phyloP scores from a whole-genome alignment of 2,329 filamentous ascomycete species.

The Colletotrichum sojae region DNA sequence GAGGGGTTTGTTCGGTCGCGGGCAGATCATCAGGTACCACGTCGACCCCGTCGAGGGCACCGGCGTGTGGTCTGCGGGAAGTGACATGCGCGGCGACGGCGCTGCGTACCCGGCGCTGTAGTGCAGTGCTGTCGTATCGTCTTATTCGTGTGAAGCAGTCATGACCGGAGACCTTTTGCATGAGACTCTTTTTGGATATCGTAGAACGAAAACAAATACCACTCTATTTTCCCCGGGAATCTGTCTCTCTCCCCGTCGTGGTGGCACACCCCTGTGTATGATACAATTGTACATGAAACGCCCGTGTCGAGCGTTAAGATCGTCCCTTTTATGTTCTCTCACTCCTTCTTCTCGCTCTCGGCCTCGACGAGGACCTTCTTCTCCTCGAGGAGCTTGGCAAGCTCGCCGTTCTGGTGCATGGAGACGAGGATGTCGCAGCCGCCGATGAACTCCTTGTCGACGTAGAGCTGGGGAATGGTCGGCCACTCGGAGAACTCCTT shows the following conservation, averaged over 20 bases:
- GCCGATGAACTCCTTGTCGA: slow-evolving; percentile 95
- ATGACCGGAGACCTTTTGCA: background rate
- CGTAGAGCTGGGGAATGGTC: slow-evolving; percentile 96
- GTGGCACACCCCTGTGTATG: slow-evolving; percentile 28
- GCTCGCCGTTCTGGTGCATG: slow-evolving; percentile 96
- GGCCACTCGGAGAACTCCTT: slow-evolving; percentile 99
- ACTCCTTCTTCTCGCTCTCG: slow-evolving; percentile 57
- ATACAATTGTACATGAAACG: slow-evolving; percentile 39
- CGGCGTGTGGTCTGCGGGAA: slow-evolving; percentile 88
- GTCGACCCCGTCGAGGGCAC: slow-evolving; percentile 77
- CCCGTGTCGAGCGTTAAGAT: slow-evolving; percentile 2
- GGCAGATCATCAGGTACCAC: slow-evolving; percentile 87
- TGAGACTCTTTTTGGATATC: slow-evolving; percentile 4
- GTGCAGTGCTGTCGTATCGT: background rate
- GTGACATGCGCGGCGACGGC: slow-evolving; percentile 90
- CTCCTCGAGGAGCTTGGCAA: slow-evolving; percentile 92
- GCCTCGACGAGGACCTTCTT: slow-evolving; percentile 83
- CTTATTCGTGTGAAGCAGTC: background rate
- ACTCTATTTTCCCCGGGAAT: slow-evolving; percentile 25
- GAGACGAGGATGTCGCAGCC: slow-evolving; percentile 97
- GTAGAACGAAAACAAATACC: slow-evolving; percentile 13
- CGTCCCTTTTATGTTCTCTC: slow-evolving; percentile 17
- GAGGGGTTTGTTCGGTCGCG: slow-evolving; percentile 83
- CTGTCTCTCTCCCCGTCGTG: background rate
- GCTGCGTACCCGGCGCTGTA: slow-evolving; percentile 66